Evolutionary conservation across 768 basidiomycete species (phyloP), one percentile per base, ranked within the genome.

Genomic region (Tricholomella constricta): DNA sequence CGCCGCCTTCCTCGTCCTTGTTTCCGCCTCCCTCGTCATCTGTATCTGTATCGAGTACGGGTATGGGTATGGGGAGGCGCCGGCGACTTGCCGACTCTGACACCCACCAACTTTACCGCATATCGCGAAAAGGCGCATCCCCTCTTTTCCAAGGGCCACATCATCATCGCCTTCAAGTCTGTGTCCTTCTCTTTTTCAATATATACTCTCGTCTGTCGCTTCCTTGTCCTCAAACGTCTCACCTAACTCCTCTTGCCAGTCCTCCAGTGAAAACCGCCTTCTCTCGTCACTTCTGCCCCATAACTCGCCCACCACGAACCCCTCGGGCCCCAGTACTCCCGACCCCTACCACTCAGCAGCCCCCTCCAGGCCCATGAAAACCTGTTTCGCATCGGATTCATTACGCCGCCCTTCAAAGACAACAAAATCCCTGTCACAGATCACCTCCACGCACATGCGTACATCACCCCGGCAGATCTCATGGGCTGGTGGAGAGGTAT

Each of bases 161-260:
- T 90, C 38, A 77, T 89, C 52, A 72, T 89, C 51, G 84, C 83
- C 19, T 87, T 91, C 81, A 90, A 90, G 89, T n/a, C n/a, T 88
- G 57, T 41, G 84, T 76, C 6, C 34, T 45, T 29, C 43, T 45
- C 23, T 44, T 2, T 35, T 19, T 90, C 87, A 56, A 78, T 89
- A 67, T 90, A 90, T 66, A 80, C 77, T 34, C 78, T 90, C 49
- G 86, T 88, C 64, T 40, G 86, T 78, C n/a, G n/a, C n/a, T 42
- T 43, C 34, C 11, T 34, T 31, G 32, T 22, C 43, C 29, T 35
- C 42, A 54, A 51, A 40, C 38, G 48, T 38, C 27, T 17, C 46
- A 47, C 56, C 36, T 54, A 45, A 12, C 42, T 48, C 35, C 46
- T 51, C 44, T 25, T 62, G 19, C 43, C 61, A 89, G 88, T 88